A percentile compares a stretch with the other conserved stretches of the same genome.
Conservation (phyloP, 306 rosid genomes). For the Bauhinia variegata region DNA sequence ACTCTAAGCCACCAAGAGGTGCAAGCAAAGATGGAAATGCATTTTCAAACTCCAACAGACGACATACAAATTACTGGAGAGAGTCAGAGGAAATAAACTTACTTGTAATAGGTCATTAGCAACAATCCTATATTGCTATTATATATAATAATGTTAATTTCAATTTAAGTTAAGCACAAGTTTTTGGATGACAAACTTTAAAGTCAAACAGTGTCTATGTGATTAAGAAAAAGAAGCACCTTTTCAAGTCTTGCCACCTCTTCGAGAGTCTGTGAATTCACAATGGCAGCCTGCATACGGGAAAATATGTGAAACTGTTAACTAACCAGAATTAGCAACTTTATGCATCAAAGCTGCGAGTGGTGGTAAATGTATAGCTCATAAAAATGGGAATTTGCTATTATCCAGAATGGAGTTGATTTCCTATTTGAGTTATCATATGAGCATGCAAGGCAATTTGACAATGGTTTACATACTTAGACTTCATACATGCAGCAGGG, state of each 20-base stretch:
- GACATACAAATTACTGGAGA: background rate
- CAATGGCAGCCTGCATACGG: constrained; percentile 88
- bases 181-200: background rate
- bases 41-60: background rate
- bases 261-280: constrained; percentile 95
- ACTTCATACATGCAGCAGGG: background rate
- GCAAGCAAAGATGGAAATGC: constrained; percentile 13
- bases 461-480: constrained; percentile 1
- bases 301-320: constrained; percentile 33
- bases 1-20: constrained; percentile 5
- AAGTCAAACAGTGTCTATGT: constrained; percentile 4
- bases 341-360: constrained; percentile 7
- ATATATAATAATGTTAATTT: constrained; percentile 21
- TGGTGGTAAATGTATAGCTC: constrained; percentile 2
- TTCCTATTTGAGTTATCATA: constrained; percentile 8
- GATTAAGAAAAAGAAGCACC: constrained; percentile 53
- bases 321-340: constrained; percentile 13
- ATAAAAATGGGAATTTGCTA: constrained; percentile 2
- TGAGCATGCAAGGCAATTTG: background rate
- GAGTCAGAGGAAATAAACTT: constrained; percentile 9
- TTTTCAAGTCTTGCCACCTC: constrained; percentile 98
- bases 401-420: constrained; percentile 4
- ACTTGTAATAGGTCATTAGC: constrained; percentile 1
- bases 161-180: constrained; percentile 9
- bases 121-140: constrained; percentile 11